Conservation (phyloP, 2,329 filamentous ascomycete genomes). For the Cladophialophora carrionii region DNA sequence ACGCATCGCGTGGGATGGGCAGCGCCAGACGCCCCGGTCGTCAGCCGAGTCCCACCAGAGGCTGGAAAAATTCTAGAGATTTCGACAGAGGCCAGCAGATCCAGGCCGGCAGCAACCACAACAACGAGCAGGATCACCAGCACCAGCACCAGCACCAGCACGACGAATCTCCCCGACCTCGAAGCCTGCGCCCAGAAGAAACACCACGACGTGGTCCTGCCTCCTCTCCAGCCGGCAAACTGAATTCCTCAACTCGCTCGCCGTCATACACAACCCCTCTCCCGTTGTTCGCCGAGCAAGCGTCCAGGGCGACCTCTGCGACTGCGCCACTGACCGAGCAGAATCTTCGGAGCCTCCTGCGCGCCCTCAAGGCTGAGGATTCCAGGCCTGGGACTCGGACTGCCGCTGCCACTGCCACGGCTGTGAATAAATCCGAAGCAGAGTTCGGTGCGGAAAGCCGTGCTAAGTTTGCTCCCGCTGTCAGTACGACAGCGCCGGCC, state of each 20-base stretch:
- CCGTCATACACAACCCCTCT: constrained; percentile 35
- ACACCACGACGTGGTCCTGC: neutral
- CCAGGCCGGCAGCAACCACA: constrained; percentile 10
- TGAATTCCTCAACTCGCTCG: constrained; percentile 28
- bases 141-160: too few relatives aligned
- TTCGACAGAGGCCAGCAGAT: constrained; percentile 28
- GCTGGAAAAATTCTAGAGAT: constrained; percentile 32
- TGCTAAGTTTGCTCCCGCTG: constrained; percentile 14
- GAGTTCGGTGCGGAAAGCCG: neutral
- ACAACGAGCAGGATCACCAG: neutral
- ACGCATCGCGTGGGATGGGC: constrained; percentile 11
- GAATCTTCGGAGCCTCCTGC: constrained; percentile 35
- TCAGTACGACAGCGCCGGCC: constrained; percentile 14
- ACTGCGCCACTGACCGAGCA: constrained; percentile 33
- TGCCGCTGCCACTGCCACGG: neutral
- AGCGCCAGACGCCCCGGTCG: constrained; percentile 18
- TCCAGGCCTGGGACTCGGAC: neutral
- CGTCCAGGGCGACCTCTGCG: constrained; percentile 25
- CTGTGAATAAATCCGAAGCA: constrained; percentile 8
- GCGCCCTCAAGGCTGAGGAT: constrained; percentile 19
- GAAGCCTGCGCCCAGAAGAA: constrained; percentile 6
- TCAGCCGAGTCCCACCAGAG: constrained; percentile 21
- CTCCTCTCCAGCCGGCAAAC: constrained; percentile 26
- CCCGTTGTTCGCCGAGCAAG: constrained; percentile 31
- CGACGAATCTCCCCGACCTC: constrained; percentile 7